Base-by-base conservation (phyloP, 1,284 basidiomycete genomes). In the Vanrija sp. region DNA sequence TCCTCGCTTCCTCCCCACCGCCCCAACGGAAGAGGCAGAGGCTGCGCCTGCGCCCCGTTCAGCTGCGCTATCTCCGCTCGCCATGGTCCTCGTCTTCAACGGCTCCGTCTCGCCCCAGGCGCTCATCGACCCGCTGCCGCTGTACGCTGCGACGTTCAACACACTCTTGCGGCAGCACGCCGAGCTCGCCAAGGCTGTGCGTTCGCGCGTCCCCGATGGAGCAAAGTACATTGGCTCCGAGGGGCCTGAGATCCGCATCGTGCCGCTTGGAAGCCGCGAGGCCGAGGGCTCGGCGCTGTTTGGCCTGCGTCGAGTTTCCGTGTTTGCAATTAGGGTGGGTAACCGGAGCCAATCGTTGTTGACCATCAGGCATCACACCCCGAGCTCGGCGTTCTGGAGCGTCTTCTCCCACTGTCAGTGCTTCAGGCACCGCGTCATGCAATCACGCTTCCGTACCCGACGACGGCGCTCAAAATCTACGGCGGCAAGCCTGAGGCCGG, bases 221-320 rank as follows among this genome's bases (percentile, higher is more conserved):
- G 40, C 48, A 9, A 39, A 40, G 16, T 46, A 42, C 25, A 26
- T 38, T n/a, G 14, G 19, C 1, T 10, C 10, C n/a, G n/a, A 18
- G 10, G 43, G 21, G 21, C 45, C 49, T 1, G 72, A 73, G 51
- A 65, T 74, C 47, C 83, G 82, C 66, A 75, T 93, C 16, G 79
- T 90, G n/a, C 81, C 86, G 14, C 77, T 94, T 15, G 85, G 88
- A 3, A 81, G 82, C 60, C 86, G 89, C 1, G 91, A 94, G 73
- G 48, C 67, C 16, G 73, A 79, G 8, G 73, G 94, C 29, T 84
- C 89, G 1, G 80, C 81, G 43, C 78, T 81, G 3, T 65, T 87
- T 15, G 88, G 87, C 7, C 69, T 93, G 21, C 80, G 87, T 38
- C 81, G 90, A 54, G 83, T 85, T 1, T 83, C 90, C 0, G 83